phyloP scores from a whole-genome alignment of 805 yeast species.

The Sugiyamaella boreocaroliniensis region DNA sequence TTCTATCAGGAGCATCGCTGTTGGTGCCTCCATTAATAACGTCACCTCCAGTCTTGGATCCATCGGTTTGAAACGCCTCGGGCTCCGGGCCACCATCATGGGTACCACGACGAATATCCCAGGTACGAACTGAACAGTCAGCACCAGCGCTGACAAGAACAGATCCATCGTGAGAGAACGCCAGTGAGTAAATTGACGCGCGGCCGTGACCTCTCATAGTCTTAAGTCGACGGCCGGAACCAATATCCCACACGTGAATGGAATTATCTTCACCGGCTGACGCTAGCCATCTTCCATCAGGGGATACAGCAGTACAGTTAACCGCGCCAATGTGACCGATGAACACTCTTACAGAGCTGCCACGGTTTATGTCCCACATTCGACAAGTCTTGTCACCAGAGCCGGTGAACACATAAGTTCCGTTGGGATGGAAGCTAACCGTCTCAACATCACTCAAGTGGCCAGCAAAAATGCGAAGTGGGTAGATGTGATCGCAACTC shows the following conservation, averaged over 20 bases:
- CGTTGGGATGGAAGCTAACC: constrained; percentile 93
- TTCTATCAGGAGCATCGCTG: constrained; percentile 13
- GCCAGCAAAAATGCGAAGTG: constrained; percentile 93
- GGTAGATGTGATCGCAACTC: constrained; percentile 97
- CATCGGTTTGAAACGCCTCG: constrained; percentile 46
- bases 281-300: constrained; percentile 96
- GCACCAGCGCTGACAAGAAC: constrained; percentile 88
- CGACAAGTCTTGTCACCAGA: constrained; percentile 92
- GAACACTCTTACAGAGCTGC: constrained; percentile 84
- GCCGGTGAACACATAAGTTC: constrained; percentile 90
- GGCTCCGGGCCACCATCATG: constrained; percentile 72
- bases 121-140: constrained; percentile 85
- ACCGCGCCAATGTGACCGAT: constrained; percentile 91
- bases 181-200: constrained; percentile 73
- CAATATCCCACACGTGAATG: constrained; percentile 89
- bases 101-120: constrained; percentile 90
- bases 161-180: constrained; percentile 81
- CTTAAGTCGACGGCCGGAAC: constrained; percentile 81
- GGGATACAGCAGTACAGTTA: constrained; percentile 79
- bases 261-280: constrained; percentile 90
- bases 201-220: constrained; percentile 94
- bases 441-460: constrained; percentile 95
- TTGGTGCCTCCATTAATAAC: constrained; percentile 8
- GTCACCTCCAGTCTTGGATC: constrained; percentile 10
- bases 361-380: constrained; percentile 95